Percentiles rank a stretch among this genome's conserved stretches.
These are phyloP conservation scores for Ganoderma sp. DNA, from an alignment of 1,284 basidiomycete species.

Conservation along the genomic window DNA sequence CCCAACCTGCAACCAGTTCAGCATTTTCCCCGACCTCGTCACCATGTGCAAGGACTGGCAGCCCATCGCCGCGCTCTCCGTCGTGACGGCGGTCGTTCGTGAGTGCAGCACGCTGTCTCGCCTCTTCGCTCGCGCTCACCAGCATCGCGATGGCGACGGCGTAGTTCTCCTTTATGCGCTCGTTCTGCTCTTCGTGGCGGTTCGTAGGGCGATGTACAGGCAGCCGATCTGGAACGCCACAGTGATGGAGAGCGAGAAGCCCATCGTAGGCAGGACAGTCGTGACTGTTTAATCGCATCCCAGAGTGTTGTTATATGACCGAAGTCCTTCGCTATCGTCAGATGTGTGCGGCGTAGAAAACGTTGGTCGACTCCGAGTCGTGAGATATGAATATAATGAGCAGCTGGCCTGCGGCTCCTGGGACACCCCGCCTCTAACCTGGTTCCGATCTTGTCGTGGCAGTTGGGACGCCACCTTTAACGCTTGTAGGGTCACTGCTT, in stretches of 20 bases:
- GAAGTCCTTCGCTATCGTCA: background rate
- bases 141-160: background rate
- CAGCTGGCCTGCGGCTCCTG: background rate
- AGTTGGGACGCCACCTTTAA: background rate
- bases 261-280: background rate
- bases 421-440: background rate
- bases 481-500: background rate
- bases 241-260: conserved; percentile 2
- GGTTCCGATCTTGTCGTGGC: background rate
- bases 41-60: conserved; percentile 11
- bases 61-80: conserved; percentile 5
- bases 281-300: background rate
- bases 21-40: background rate
- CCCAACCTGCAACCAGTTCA: background rate
- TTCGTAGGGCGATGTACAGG: background rate
- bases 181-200: conserved; percentile 5
- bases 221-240: background rate
- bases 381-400: background rate
- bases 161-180: conserved; percentile 7
- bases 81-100: conserved; percentile 4
- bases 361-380: background rate
- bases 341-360: background rate
- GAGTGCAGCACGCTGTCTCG: background rate
- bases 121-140: background rate
- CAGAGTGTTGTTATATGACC: background rate